Evolutionary conservation across 2,329 filamentous ascomycete genomes (phyloP).

Genomic region (Blastomyces gilchristii): DNA sequence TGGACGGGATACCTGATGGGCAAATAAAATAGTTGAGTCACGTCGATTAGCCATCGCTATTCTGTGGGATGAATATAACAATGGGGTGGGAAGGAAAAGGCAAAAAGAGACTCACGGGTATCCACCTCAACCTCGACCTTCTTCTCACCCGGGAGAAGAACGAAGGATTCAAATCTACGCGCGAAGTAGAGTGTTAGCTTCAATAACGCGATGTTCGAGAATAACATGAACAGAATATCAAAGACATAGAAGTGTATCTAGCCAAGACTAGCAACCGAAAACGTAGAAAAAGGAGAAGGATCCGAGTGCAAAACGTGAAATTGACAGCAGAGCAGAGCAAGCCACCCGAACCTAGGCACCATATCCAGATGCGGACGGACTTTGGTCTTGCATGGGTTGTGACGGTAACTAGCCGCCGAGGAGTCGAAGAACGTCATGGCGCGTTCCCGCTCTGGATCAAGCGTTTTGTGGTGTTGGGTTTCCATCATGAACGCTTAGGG

Average conservation of each 20-base stretch:
- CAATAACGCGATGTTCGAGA: neutral
- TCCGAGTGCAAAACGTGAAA: neutral
- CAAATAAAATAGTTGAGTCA: neutral
- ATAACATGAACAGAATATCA: neutral
- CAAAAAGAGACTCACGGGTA: constrained; percentile 55
- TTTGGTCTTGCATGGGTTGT: constrained; percentile 15
- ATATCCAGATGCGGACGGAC: constrained; percentile 14
- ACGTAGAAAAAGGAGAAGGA: neutral
- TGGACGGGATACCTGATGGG: constrained; percentile 70
- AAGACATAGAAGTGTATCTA: neutral
- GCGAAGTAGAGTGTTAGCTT: neutral
- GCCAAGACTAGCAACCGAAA: neutral
- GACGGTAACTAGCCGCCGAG: constrained; percentile 14
- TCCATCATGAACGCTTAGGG: constrained; percentile 2
- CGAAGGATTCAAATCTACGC: constrained; percentile 80
- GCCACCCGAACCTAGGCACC: constrained; percentile 12
- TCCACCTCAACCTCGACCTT: constrained; percentile 84
- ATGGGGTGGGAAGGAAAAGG: constrained; percentile 12
- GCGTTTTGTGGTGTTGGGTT: neutral
- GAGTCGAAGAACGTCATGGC: constrained; percentile 12
- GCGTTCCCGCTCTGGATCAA: constrained; percentile 8
- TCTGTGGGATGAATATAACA: neutral
- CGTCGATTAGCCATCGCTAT: neutral
- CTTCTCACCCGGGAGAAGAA: constrained; percentile 79
- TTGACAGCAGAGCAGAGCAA: constrained; percentile 2